phyloP scores from a whole-genome alignment of 441 rosid species.

The Populus hybrid region DNA sequence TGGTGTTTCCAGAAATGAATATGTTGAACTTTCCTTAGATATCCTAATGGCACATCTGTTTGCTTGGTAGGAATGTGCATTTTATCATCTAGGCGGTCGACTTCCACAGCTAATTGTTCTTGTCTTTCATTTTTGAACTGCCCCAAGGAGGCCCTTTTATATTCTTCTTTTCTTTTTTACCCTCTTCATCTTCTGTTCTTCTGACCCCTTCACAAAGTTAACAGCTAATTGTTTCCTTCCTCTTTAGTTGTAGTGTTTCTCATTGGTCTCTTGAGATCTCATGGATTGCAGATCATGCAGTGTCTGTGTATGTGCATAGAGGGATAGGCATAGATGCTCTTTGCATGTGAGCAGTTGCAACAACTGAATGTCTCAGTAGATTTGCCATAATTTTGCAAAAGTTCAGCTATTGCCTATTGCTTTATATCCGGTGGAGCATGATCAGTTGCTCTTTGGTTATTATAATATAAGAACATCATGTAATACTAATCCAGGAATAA shows the following conservation, averaged over 20 bases:
- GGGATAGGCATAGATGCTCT: background rate
- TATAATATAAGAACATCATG: background rate
- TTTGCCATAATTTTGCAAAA: slow-evolving; percentile 19
- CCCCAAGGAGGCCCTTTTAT: background rate
- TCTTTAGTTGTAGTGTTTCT: background rate
- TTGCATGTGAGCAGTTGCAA: slow-evolving; percentile 34
- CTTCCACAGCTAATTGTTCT: background rate
- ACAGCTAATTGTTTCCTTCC: background rate
- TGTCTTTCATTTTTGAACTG: slow-evolving; percentile 4
- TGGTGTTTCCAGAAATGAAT: background rate
- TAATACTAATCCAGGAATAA: background rate
- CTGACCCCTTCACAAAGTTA: slow-evolving; percentile 21
- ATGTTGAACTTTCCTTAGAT: background rate
- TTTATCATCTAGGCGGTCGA: background rate
- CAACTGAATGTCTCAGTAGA: slow-evolving; percentile 17
- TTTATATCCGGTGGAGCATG: slow-evolving; percentile 20
- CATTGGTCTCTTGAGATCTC: slow-evolving; percentile 2
- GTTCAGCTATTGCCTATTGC: slow-evolving; percentile 16
- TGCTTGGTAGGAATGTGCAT: slow-evolving; percentile 6
- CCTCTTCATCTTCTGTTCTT: slow-evolving; percentile 9
- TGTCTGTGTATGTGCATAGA: background rate
- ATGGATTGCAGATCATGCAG: slow-evolving; percentile 8
- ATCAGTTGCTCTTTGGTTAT: background rate
- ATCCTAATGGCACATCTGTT: background rate
- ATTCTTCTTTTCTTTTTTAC: background rate